phyloP scores from a whole-genome alignment of 345 rosid species.

The Hibiscus tridactylites region DNA sequence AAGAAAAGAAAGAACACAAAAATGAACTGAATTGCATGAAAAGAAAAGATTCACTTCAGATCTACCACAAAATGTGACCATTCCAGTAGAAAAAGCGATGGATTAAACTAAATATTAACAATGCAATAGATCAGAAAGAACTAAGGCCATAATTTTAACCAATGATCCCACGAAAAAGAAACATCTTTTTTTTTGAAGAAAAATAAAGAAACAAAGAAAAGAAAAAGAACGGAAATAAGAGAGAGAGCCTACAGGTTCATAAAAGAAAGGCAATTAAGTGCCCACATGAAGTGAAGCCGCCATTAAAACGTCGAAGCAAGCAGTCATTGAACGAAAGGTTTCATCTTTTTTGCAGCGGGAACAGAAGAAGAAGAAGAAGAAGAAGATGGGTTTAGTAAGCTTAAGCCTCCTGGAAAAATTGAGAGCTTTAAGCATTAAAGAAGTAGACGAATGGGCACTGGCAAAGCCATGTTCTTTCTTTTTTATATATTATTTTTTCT shows the following conservation, averaged over 20 bases:
- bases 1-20: neutral
- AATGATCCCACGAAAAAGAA: neutral
- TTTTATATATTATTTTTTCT: neutral
- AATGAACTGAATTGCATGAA: neutral
- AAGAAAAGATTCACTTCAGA: slow-evolving; percentile 19
- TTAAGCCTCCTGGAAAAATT: neutral
- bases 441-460: neutral
- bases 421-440: neutral
- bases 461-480: neutral
- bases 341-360: neutral
- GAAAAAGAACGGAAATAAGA: neutral
- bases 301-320: neutral
- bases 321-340: neutral
- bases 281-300: neutral
- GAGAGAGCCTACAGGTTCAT: slow-evolving; percentile 30
- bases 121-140: neutral
- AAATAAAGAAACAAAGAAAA: neutral
- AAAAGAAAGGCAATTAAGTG: slow-evolving; percentile 14
- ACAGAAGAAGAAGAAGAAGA: neutral
- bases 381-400: neutral
- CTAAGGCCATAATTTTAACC: neutral
- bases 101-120: neutral
- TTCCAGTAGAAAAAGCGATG: neutral
- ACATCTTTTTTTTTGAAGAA: neutral
- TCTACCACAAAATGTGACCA: slow-evolving; percentile 14